Evolutionary conservation across 1,139 yeast species (phyloP), one percentile per base, ranked within the genome.

Genomic region (Hansenula anomala): DNA sequence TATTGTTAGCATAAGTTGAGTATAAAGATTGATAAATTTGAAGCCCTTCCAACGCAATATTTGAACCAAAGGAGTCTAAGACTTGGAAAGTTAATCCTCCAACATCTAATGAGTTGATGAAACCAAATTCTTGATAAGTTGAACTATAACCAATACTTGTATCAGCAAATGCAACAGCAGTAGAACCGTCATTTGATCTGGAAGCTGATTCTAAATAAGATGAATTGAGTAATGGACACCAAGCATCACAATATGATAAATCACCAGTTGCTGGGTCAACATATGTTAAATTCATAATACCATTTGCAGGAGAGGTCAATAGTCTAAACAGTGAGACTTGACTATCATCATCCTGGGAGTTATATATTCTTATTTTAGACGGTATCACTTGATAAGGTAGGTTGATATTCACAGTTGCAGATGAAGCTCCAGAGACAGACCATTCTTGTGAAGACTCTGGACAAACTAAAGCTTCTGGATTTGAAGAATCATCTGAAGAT

Each of bases 271-370:
- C 49, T 3, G 95, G 95, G 55, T 90, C 94, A 27, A 84, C 66
- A 55, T 88, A 92, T 0, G 96, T 80, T 49, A 92, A 63, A 57
- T 92, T 92, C 96, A 92, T 85, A 46, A 90, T 90, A 49, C 97
- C 90, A 50, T 82, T 75, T 33, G 88, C 74, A 1, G 97, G 97
- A 41, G 74, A 67, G 0, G 96, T 79, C 37, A 84, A 66, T 17
- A 92, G 67, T 53, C 97, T 72, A 60, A 89, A 90, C 8, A 72
- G 49, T 42, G 80, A 71, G 5, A 86, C 76, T 34, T 67, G 63
- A 37, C 70, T 66, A 28, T 68, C 68, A 8, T 69, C 66, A 12
- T 65, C 61, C 7, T 61, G 60, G 0, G 88, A 78, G 46, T 87
- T 78, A 56, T 78, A 85, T 8, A 92, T 57, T 43, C 97, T 69